Conservation (phyloP, 495 filamentous ascomycete species). For the Trichoderma parareesei region DNA sequence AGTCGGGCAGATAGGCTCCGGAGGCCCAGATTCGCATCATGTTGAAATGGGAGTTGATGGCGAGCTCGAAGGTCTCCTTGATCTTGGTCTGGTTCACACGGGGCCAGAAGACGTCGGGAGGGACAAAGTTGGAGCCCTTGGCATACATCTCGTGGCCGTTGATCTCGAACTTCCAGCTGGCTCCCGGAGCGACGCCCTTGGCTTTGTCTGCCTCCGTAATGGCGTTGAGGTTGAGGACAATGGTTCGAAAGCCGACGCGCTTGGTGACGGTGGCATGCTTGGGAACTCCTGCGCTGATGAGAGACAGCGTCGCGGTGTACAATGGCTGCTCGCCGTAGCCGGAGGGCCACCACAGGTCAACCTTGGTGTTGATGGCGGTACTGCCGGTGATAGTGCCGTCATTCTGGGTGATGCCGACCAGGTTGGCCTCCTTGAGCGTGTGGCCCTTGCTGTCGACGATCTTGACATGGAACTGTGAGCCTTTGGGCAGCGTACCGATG, state of each 20-base stretch:
- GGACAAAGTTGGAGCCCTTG: constrained; percentile 60
- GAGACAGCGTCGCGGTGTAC: constrained; percentile 48
- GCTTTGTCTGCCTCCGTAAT: constrained; percentile 51
- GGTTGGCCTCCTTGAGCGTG: constrained; percentile 35
- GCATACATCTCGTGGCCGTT: constrained; percentile 63
- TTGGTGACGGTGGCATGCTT: constrained; percentile 44
- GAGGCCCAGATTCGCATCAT: constrained; percentile 63
- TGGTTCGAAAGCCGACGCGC: constrained; percentile 58
- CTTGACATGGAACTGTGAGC: constrained; percentile 41
- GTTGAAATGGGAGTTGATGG: constrained; percentile 54
- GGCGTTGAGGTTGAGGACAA: constrained; percentile 53
- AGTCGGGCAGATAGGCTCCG: constrained; percentile 56
- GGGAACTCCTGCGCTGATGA: constrained; percentile 28
- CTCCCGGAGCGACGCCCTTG: constrained; percentile 44
- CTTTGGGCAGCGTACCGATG: constrained; percentile 42
- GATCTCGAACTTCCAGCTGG: constrained; percentile 61
- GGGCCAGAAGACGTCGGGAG: constrained; percentile 60
- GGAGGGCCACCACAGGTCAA: constrained; percentile 57
- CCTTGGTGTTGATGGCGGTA: constrained; percentile 34
- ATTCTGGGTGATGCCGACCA: constrained; percentile 37
- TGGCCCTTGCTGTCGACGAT: constrained; percentile 39
- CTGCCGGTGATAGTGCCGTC: constrained; percentile 45
- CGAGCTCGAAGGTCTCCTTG: constrained; percentile 47
- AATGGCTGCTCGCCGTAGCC: constrained; percentile 52
- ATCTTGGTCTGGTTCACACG: constrained; percentile 49